Evolutionary conservation across 176 grass and related monocot species (phyloP), one percentile per base, ranked within the genome.

Genomic region (Oryza nivara): DNA sequence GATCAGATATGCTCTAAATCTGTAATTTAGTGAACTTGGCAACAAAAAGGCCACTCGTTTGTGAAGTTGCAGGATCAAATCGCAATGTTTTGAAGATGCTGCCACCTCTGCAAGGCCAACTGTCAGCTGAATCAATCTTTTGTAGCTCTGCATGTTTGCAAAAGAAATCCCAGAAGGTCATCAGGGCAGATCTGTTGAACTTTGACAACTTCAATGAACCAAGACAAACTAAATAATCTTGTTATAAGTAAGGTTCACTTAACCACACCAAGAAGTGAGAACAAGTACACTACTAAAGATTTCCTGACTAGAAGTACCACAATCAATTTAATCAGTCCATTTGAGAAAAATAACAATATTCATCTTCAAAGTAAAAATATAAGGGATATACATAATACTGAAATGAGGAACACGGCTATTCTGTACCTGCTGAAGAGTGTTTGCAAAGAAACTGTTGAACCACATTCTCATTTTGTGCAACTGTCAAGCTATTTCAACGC

Each of bases 391-490:
- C 48, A 75, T 14, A 41, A 23, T 48, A 47, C 58, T 45, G 63
- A 88, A 70, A 20, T 25, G 25, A 86, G 73, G 10, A 22, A 65
- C 64, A 70, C 4, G 75, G n/a, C 38, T 49, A 74, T 81, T 54
- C 13, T 68, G 38, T 94, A 98, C 96, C 96, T 83, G 96, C 96
- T 76, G 74, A 93, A 87, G 86, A 81, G 73, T 92, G 82, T 77
- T 56, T 68, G 60, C 80, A 92, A 26, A 98, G 91, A 67, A 98
- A 98, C 65, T 87, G 74, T 74, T 95, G 76, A 82, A 98, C 91
- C 82, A 98, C 93, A 64, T 90, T 80, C 83, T 98, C 96, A 80
- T 98, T 98, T 89, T 98, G 96, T 15, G 89, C 70, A 30, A 93
- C 74, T 41, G 96, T 98, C 83, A 98, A 87, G 63, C 93, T 98